Conservation (phyloP, 106 monocot species). For the Phalaenopsis equestris region DNA sequence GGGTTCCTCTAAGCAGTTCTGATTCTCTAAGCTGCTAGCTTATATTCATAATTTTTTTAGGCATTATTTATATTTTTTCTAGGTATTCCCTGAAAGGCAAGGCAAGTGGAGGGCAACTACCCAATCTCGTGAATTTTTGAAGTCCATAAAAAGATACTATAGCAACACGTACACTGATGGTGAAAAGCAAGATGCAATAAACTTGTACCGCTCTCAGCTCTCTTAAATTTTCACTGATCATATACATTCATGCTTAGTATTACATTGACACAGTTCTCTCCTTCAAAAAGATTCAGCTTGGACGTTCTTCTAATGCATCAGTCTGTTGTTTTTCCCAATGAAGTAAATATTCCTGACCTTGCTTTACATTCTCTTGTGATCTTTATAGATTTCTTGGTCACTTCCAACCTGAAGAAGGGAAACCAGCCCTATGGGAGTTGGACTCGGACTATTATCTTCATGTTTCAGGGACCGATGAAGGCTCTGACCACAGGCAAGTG, state of each 20-base stretch:
- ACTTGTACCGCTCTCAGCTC: constrained; percentile 45
- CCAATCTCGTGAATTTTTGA: constrained; percentile 94
- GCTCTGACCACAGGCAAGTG: constrained; percentile 32
- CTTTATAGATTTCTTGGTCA: constrained; percentile 88
- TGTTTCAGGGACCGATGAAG: constrained; percentile 64
- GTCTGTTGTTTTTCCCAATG: not conserved
- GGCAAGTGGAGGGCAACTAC: constrained; percentile 99
- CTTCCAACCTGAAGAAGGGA: constrained; percentile 94
- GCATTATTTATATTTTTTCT: constrained; percentile 7
- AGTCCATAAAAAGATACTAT: constrained; percentile 92
- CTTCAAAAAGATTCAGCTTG: not conserved
- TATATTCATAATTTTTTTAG: not conserved
- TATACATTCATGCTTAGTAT: not conserved
- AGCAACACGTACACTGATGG: constrained; percentile 99
- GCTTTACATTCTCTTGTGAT: constrained; percentile 5
- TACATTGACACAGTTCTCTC: not conserved
- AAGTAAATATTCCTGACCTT: not conserved
- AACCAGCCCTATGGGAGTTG: constrained; percentile 95
- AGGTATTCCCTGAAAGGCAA: constrained; percentile 99
- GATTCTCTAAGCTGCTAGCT: not conserved
- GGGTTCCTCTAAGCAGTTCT: not conserved
- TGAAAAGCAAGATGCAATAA: constrained; percentile 99
- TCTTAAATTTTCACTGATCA: not conserved
- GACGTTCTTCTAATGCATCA: not conserved
- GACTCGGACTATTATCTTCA: constrained; percentile 99